Evolutionary conservation across 306 rosid genomes (phyloP).

Genomic region (Pueraria montana): DNA sequence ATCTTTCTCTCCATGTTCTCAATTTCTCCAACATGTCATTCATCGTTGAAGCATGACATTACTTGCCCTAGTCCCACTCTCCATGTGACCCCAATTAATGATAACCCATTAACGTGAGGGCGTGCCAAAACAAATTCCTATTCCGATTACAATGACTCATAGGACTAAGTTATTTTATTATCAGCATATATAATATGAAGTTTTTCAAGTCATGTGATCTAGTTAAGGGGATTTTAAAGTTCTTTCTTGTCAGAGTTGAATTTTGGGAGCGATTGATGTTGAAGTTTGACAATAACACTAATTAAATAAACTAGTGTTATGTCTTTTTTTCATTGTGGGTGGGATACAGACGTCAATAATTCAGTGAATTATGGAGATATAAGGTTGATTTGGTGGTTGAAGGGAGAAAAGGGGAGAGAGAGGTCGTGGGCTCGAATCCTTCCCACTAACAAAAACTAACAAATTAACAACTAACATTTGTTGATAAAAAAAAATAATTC

Average conservation of each 20-base stretch:
- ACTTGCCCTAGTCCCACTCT: background rate
- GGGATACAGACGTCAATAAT: too few species aligned
- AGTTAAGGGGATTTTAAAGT: background rate
- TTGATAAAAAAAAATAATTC: too few species aligned
- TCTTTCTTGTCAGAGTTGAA: background rate
- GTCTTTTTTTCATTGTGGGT: too few species aligned
- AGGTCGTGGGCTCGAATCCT: too few species aligned
- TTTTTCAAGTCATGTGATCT: background rate
- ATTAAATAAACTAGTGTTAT: background rate
- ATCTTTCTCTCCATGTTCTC: background rate
- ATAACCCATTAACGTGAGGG: background rate
- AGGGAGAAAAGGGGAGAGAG: too few species aligned
- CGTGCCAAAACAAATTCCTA: background rate
- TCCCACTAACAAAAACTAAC: too few species aligned
- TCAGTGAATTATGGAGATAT: too few species aligned
- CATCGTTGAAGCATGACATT: constrained; percentile 1
- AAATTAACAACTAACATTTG: too few species aligned
- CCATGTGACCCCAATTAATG: constrained; percentile 21
- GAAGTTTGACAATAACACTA: background rate
- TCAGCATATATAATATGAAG: background rate
- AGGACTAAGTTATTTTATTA: background rate
- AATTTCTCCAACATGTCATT: constrained; percentile 15
- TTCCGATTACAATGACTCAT: background rate
- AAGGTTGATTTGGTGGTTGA: too few species aligned
- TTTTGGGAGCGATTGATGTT: too few species aligned